phyloP scores from a whole-genome alignment of 140 eudicot species.

The Erigeron philadelphicus region DNA sequence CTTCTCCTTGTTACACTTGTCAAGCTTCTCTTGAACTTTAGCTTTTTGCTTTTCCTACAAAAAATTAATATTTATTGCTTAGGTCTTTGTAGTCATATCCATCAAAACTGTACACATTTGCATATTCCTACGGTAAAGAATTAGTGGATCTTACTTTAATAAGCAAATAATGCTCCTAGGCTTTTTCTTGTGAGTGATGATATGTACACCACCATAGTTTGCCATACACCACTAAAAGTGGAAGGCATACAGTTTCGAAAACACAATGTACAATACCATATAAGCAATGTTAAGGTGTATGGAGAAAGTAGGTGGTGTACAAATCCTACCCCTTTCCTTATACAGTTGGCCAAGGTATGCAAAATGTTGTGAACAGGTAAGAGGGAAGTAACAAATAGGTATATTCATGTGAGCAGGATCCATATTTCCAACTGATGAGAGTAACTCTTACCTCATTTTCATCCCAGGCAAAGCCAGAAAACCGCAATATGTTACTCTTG shows the following conservation, averaged over 20 bases:
- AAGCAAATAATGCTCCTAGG: slow-evolving; percentile 4
- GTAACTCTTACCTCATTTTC: slow-evolving; percentile 60
- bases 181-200: not conserved
- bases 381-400: not conserved
- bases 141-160: not conserved
- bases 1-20: slow-evolving; percentile 74
- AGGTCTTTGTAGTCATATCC: not conserved
- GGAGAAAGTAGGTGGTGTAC: too few species aligned
- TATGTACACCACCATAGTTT: slow-evolving; percentile 1
- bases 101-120: not conserved
- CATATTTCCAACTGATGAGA: not conserved
- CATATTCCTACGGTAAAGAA: not conserved
- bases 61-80: not conserved
- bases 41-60: slow-evolving; percentile 77
- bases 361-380: slow-evolving; percentile 3
- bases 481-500: slow-evolving; percentile 67
- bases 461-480: slow-evolving; percentile 93
- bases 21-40: slow-evolving; percentile 73
- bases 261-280: too few species aligned
- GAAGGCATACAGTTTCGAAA: too few species aligned
- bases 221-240: not conserved
- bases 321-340: not conserved
- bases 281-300: too few species aligned
- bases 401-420: slow-evolving; percentile 10
- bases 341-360: not conserved